Evolutionary conservation across 164 flowering plant genomes (phyloP), one percentile per base, ranked within the genome.

Genomic region (Echeveria elegans): DNA sequence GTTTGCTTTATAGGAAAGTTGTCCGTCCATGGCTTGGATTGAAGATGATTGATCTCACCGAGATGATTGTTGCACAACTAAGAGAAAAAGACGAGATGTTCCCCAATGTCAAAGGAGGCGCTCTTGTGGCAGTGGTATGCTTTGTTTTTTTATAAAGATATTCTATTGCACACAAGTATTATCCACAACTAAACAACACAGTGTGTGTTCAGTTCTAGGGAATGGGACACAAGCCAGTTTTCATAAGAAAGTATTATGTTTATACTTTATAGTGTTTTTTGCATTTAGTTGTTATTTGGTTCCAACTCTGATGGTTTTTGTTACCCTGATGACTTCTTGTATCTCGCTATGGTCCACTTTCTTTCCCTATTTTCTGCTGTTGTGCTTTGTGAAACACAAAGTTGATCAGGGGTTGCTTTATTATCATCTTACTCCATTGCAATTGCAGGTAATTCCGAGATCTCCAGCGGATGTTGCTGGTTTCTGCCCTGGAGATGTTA

Each of bases 11-110:
- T 86, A 90, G 98, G 80, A 86, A 93, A 81, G 98, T 92, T 68
- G 81, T 90, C 66, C 81, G 98, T 36, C 96, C 98, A 56, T 92
- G 98, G 98, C 85, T 92, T 66, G 98, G 98, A 66, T 70, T 90
- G 75, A 92, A 86, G 76, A 87, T 92, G 98, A 67, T 90, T 74
- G 98, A 90, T 73, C 93, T 90, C 26, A 90, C 87, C 74, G 83
- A 83, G 6, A 80, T 87, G 93, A 82, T 92, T 43, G 66, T 87
- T 68, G 78, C 86, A 38, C 97, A 92, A 76, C 90, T 92, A 58
- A 90, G 86, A 73, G 90, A 90, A 75, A 85, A 79, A 74, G 88
- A 90, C 70, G 36, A 76, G 16, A 24, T 75, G 28, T 90, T 92
- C 62, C 98, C 98, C 19, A 67, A 80, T 75, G 85, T 92, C 37